These are phyloP conservation scores for Lipomyces orientalis DNA, from an alignment of 805 yeast species.

Conservation along the genomic window DNA sequence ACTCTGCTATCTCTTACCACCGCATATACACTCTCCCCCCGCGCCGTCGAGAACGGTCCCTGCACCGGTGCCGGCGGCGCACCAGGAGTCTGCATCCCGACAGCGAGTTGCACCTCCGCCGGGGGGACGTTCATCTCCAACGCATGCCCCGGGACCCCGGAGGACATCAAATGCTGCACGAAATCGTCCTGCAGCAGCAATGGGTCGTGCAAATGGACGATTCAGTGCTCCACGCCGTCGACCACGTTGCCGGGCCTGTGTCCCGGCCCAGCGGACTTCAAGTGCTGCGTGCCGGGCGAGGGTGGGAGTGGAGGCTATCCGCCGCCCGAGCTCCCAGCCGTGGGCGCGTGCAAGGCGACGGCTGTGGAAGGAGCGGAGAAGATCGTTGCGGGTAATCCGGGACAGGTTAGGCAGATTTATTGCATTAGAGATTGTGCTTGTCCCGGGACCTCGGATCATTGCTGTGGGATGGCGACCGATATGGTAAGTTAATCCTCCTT, in stretches of 20 bases:
- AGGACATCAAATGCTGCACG: neutral
- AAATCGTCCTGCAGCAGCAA: slow-evolving; percentile 1
- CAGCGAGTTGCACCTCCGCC: neutral
- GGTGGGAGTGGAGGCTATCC: slow-evolving; percentile 1
- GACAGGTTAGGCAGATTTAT: neutral
- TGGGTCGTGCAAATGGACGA: slow-evolving; percentile 1
- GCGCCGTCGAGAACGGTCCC: neutral
- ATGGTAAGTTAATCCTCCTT: neutral
- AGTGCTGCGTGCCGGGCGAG: neutral
- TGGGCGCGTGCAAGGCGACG: slow-evolving; percentile 2
- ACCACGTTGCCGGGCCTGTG: neutral
- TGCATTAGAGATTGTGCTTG: neutral
- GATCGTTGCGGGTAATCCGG: slow-evolving; percentile 2
- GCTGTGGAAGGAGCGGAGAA: neutral
- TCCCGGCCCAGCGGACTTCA: neutral
- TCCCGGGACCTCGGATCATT: neutral
- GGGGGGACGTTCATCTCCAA: neutral
- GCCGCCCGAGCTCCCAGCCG: neutral
- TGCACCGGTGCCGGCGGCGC: slow-evolving; percentile 2
- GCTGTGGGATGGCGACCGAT: neutral
- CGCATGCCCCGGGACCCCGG: neutral
- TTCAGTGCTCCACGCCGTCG: neutral
- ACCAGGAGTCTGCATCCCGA: slow-evolving; percentile 1
- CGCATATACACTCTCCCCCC: neutral
- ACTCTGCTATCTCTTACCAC: neutral